Evolutionary conservation across 331 rosid species (phyloP), one percentile per base, ranked within the genome.

Genomic region (Saraca asoca): DNA sequence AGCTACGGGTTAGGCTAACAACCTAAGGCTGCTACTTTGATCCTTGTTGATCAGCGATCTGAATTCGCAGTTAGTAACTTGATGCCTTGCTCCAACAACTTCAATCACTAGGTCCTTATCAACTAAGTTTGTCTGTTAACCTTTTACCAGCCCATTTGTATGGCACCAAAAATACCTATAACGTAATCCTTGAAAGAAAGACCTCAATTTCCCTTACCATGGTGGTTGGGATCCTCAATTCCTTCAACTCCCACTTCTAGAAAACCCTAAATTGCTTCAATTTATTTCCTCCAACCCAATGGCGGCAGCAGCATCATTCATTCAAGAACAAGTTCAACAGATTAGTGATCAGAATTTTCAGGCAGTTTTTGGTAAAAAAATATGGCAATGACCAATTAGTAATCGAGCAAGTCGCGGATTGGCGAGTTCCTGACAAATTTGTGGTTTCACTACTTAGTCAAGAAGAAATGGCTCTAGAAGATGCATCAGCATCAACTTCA

Each of bases 171-270:
- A n/a, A n/a, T n/a, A n/a, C n/a, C n/a, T n/a, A n/a, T n/a, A 79
- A 5, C 70, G 71, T 66, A 57, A 83, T 50, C 88, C 82, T 29
- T 83, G 84, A 85, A 88, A 88, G 76, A 82, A 85, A 51, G 95
- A 88, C 74, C 72, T 78, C n/a, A 86, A 88, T 17, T 60, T 80
- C 57, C 96, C 83, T 13, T 81, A 76, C 79, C 79, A 68, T 18
- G 60, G 79, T 45, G 52, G 74, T 31, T 75, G 70, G 38, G 90
- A 80, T 11, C 71, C 82, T 59, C n/a, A n/a, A n/a, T 88, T 88
- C 68, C 89, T 87, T 38, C 96, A 88, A 42, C 96, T 91, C 44
- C 96, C 96, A 9, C 95, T 83, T 16, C 76, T 91, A 5, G 92
- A 88, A 46, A 88, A 90, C 83, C 96, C 95, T n/a, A 86, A 58